Base-by-base conservation (phyloP, 805 yeast species). In the Vanderwaltozyma tropicalis region DNA sequence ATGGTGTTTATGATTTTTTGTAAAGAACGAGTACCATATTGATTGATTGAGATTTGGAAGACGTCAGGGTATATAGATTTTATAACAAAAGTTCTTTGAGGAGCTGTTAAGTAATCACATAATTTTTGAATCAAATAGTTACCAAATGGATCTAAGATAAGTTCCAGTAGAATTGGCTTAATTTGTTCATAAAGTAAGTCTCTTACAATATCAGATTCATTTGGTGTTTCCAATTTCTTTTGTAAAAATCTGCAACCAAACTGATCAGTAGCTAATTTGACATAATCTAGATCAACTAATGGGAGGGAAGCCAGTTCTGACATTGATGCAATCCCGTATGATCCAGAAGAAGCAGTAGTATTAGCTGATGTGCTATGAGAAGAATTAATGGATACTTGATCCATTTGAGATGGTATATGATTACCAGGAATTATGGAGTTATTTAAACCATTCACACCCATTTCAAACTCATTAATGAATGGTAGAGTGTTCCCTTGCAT, bases 21-120 rank as follows among this genome's bases (percentile, higher is more conserved):
- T 42, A 82, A 65, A 2, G 89, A 86, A 50, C 94, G 71, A 1
- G 94, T 83, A 32, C 94, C 94, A 52, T 83, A 88, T 52, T 80
- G 89, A 53, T 82, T 80, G 41, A 76, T 70, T 6, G 86, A 75
- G 34, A 82, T 78, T 46, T 70, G 71, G 45, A 71, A 76, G 31
- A 81, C 65, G 42, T 72, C 67, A 9, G 68, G 65, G 43, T 72
- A 73, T 35, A 78, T 69, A 39, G 72, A 72, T 46, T 71, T 71
- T 47, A 79, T 62, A 44, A 79, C 64, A 46, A 69, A 53, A 32
- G 74, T 71, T 44, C 77, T 67, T 47, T 81, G 80, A 4, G 67
- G 65, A 26, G 67, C 64, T n/a, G 72, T 63, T 34, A 83, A 66
- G 47, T 68, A 73, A 32, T 69, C 74, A 49, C 80, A 72, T 35